Percentiles rank a stretch among this genome's conserved stretches.
phyloP scores from a whole-genome alignment of 345 rosid genomes.

The Syzygium grande region DNA sequence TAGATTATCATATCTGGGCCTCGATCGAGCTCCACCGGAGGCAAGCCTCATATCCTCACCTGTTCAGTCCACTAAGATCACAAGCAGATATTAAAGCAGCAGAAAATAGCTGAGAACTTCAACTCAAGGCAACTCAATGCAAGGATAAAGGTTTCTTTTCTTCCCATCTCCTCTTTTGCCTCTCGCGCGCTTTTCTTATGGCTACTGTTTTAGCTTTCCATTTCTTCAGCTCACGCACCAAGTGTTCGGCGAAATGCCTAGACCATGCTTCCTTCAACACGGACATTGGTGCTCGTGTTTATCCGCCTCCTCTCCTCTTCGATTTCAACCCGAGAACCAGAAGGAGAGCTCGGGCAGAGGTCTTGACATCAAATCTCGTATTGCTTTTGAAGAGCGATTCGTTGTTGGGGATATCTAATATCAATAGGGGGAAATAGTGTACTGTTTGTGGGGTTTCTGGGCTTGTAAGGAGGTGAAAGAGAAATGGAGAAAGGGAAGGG shows the following conservation, averaged over 20 bases:
- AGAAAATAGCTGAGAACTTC: no score
- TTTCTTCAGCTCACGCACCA: neutral
- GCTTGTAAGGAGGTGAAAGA: constrained; percentile 36
- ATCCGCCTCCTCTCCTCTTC: constrained; percentile 5
- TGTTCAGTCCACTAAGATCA: no score
- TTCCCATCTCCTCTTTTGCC: neutral
- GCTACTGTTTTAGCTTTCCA: neutral
- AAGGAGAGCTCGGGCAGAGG: constrained; percentile 1
- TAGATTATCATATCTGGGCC: no score
- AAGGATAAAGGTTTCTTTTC: neutral
- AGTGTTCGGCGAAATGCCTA: constrained; percentile 87
- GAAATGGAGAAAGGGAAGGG: constrained; percentile 31
- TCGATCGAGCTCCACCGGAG: no score
- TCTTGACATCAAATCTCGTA: constrained; percentile 3
- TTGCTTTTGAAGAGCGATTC: constrained; percentile 1
- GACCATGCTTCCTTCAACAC: constrained; percentile 57
- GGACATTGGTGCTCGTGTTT: constrained; percentile 14
- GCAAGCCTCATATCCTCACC: no score
- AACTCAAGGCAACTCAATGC: no score
- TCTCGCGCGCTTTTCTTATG: neutral
- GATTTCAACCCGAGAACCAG: neutral
- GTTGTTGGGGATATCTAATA: constrained; percentile 18
- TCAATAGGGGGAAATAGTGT: constrained; percentile 19
- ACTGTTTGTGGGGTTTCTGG: constrained; percentile 18
- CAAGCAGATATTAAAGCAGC: no score